Conservation (phyloP, 225 moss, liverwort and hornwort genomes). For the Climacium dendroides region DNA sequence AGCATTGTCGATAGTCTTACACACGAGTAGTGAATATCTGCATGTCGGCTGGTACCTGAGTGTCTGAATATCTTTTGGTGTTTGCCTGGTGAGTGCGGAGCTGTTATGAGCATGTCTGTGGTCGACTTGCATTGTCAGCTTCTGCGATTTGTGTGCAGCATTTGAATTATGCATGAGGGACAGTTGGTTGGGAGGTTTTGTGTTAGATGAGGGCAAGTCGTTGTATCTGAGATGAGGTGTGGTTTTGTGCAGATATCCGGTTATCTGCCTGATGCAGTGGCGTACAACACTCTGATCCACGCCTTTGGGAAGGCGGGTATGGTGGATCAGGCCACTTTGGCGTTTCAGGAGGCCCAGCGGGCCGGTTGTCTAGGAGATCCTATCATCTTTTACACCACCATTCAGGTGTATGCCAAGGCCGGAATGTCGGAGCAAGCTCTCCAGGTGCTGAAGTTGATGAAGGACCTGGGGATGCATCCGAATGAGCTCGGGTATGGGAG, state of each 20-base stretch:
- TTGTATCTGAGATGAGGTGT: background rate
- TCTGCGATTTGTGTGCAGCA: background rate
- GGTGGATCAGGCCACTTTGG: slow-evolving; percentile 49
- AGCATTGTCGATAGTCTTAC: background rate
- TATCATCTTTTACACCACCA: slow-evolving; percentile 54
- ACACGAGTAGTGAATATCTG: too few relatives aligned
- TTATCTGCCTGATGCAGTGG: slow-evolving; percentile 29
- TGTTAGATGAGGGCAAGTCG: background rate
- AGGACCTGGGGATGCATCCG: slow-evolving; percentile 10
- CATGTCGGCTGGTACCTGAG: too few relatives aligned
- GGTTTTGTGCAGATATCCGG: slow-evolving; percentile 20
- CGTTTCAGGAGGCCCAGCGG: slow-evolving; percentile 34
- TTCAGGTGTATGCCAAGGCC: slow-evolving; percentile 41
- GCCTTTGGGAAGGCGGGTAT: slow-evolving; percentile 43
- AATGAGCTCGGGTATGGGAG: slow-evolving; percentile 38
- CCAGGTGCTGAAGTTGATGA: slow-evolving; percentile 34
- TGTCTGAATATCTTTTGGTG: background rate
- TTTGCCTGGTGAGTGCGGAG: background rate
- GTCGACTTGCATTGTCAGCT: background rate
- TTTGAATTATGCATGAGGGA: background rate
- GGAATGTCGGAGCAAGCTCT: slow-evolving; percentile 34
- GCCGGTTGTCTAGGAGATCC: slow-evolving; percentile 23
- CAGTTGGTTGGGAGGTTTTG: background rate
- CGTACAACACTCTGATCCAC: slow-evolving; percentile 45
- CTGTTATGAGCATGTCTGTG: background rate